Percentiles rank a stretch among this genome's conserved stretches.
These are phyloP conservation scores for Obelidium mucronatum DNA, from an alignment of 192 early-diverging fungal species.

Conservation along the genomic window DNA sequence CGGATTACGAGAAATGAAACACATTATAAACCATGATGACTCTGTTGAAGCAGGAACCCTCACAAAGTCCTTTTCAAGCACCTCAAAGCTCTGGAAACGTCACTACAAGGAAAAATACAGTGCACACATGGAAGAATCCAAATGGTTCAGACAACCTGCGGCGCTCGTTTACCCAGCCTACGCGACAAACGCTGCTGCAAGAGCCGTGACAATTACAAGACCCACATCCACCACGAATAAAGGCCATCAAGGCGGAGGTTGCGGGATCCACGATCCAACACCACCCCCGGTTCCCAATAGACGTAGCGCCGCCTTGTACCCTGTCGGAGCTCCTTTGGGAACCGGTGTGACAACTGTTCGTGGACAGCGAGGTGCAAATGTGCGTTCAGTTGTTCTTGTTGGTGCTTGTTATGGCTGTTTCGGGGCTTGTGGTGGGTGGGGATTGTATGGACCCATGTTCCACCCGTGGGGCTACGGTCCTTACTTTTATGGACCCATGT, in stretches of 20 bases:
- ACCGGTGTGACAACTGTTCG: neutral
- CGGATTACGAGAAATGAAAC: constrained; percentile 49
- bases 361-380: neutral
- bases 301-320: neutral
- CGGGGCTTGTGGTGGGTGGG: constrained; percentile 16
- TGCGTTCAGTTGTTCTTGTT: constrained; percentile 1
- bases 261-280: constrained; percentile 38
- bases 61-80: constrained; percentile 51
- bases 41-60: constrained; percentile 49
- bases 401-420: constrained; percentile 5
- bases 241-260: constrained; percentile 23
- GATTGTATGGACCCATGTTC: neutral
- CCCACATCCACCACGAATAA: neutral
- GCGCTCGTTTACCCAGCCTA: constrained; percentile 35
- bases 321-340: constrained; percentile 8
- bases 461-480: constrained; percentile 11
- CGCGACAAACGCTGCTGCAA: neutral
- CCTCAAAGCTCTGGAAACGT: constrained; percentile 56
- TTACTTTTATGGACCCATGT: neutral
- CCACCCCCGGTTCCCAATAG: constrained; percentile 8
- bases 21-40: constrained; percentile 73
- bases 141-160: neutral
- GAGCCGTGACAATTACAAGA: constrained; percentile 15
- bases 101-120: constrained; percentile 45
- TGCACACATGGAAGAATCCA: constrained; percentile 16